Evolutionary conservation across 805 yeast species (phyloP), one percentile per base, ranked within the genome.

Genomic region (Metschnikowia corniflorae): DNA sequence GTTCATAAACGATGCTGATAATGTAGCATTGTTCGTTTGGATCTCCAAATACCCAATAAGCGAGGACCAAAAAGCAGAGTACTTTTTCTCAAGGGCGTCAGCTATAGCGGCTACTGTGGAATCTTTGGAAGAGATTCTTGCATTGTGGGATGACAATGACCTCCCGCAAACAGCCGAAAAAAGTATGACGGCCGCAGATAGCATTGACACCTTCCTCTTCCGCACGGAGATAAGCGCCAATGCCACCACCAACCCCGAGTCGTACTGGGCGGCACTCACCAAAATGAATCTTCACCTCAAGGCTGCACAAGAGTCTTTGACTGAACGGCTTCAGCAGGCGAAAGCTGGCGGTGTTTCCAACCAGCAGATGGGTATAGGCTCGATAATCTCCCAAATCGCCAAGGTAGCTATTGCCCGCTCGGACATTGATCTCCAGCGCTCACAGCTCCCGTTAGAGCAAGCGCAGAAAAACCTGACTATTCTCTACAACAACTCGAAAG

Each of bases 371-470:
- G 66, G 63, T 3, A 29, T 60, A 22, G 70, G 71, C 1, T 42
- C 54, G 1, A 35, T 63, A 14, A 52, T 61, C 19, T 50, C 61
- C 9, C 71, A 70, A 39, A 40, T 73, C 2, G 58, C 73, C 41
- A 60, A 68, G 7, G 55, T 75, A 1, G 47, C 66, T 21, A 68
- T 74, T n/a, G 76, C 73, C 21, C 57, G 80, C 32, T 68, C 77
- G 1, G 81, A 76, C 47, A 61, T 75, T 3, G 80, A 74, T 37
- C 47, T 72, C 9, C 78, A 73, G 49, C 57, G 80, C 37, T 57
- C 70, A n/a, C 64, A 60, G 29, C 33, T 50, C 0, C 53, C 52
- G 13, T 42, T 36, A 17, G 60, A 57, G 7, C 52, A 57, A 16
- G 65, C 73, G 0, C 39, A 42, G 2, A 58, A 58, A 12, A 60